Evolutionary conservation across 805 yeast genomes (phyloP).

Genomic region (Myxozyma lipomycoides): DNA sequence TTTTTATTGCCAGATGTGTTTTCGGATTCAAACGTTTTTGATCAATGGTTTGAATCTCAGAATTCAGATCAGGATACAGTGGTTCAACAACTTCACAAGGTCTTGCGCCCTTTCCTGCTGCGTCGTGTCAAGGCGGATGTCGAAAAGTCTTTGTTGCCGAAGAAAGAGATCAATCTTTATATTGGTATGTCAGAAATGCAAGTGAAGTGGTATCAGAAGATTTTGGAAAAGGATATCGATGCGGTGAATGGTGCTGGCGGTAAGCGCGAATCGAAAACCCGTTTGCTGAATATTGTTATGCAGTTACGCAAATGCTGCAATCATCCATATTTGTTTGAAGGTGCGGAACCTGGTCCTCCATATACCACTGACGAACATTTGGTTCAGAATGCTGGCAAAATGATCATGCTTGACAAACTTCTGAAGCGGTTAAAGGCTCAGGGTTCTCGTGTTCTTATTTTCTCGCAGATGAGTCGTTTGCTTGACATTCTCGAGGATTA

Average conservation of each 20-base stretch:
- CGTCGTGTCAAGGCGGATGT: slow-evolving; percentile 92
- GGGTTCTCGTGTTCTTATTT: slow-evolving; percentile 87
- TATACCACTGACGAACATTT: slow-evolving; percentile 93
- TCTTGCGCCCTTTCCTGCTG: slow-evolving; percentile 78
- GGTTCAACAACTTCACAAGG: slow-evolving; percentile 83
- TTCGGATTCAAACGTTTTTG: slow-evolving; percentile 84
- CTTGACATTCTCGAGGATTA: slow-evolving; percentile 90
- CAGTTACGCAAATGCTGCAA: slow-evolving; percentile 94
- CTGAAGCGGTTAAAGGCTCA: slow-evolving; percentile 63
- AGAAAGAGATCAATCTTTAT: slow-evolving; percentile 82
- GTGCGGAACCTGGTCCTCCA: slow-evolving; percentile 99
- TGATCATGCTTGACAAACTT: slow-evolving; percentile 81
- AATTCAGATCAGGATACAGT: slow-evolving; percentile 66
- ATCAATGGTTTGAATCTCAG: slow-evolving; percentile 79
- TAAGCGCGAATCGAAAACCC: slow-evolving; percentile 85
- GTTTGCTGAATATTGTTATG: slow-evolving; percentile 91
- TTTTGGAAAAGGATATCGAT: slow-evolving; percentile 88
- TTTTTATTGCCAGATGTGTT: slow-evolving; percentile 91
- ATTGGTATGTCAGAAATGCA: slow-evolving; percentile 97
- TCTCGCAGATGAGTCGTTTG: slow-evolving; percentile 89
- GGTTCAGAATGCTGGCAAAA: slow-evolving; percentile 83
- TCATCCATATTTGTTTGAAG: slow-evolving; percentile 94
- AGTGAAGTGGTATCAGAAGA: slow-evolving; percentile 80
- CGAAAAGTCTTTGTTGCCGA: slow-evolving; percentile 84
- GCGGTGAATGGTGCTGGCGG: slow-evolving; percentile 97